These are phyloP conservation scores for Apostasia shenzhenica DNA, from an alignment of 106 monocot genomes.

Conservation along the genomic window DNA sequence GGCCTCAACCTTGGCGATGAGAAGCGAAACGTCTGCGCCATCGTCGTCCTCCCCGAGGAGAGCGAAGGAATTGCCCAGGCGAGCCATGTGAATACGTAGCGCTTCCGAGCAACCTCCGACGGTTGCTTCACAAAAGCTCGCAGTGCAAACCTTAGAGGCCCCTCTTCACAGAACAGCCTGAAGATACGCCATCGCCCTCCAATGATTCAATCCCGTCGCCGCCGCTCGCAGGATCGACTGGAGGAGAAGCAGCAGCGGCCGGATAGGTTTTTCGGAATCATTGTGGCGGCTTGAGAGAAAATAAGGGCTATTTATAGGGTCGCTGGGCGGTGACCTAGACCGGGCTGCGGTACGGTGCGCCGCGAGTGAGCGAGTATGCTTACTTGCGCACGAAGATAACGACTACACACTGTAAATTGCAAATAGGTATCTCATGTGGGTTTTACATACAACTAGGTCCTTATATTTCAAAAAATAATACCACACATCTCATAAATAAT, in stretches of 20 bases:
- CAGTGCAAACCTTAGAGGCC: neutral
- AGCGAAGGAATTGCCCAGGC: constrained; percentile 18
- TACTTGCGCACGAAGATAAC: too few relatives aligned
- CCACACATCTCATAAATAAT: too few relatives aligned
- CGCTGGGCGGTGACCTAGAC: too few relatives aligned
- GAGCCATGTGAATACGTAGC: constrained; percentile 5
- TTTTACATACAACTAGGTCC: too few relatives aligned
- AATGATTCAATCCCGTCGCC: neutral
- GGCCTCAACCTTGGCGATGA: constrained; percentile 18
- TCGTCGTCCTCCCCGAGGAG: constrained; percentile 27
- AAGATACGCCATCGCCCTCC: neutral
- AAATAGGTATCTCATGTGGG: too few relatives aligned
- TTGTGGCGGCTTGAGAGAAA: neutral
- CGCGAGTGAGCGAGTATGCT: too few relatives aligned
- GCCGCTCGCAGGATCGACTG: neutral
- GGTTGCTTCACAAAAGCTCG: neutral
- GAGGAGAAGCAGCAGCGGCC: neutral
- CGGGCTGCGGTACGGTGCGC: too few relatives aligned
- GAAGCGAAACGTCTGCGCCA: constrained; percentile 10
- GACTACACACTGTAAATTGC: too few relatives aligned
- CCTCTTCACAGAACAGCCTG: neutral
- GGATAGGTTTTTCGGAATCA: neutral
- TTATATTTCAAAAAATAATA: too few relatives aligned
- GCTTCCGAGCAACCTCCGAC: neutral
- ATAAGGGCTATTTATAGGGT: neutral